Conservation (phyloP, 129 eudicot species). For the Escallonia rubra region DNA sequence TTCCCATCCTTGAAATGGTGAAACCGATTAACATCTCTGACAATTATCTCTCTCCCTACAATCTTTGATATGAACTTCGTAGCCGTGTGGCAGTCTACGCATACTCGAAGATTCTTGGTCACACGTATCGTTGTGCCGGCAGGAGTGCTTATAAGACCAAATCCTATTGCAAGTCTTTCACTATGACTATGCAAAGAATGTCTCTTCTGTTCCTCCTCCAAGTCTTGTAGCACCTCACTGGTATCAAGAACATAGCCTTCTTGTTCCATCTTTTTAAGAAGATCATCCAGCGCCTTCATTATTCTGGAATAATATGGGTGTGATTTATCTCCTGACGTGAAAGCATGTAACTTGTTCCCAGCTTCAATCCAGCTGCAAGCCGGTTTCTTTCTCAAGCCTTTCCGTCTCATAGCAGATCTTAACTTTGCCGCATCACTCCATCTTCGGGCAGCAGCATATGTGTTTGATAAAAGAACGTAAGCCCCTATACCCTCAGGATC, state of each 20-base stretch:
- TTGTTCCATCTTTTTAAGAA: conserved; percentile 31
- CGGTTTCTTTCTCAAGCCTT: conserved; percentile 49
- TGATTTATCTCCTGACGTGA: conserved; percentile 58
- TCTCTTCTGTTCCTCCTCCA: conserved; percentile 39
- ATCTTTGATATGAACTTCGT: conserved; percentile 33
- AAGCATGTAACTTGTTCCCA: conserved; percentile 51
- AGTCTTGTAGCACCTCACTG: conserved; percentile 36
- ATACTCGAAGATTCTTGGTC: conserved; percentile 39
- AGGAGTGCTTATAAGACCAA: conserved; percentile 34
- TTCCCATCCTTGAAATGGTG: conserved; percentile 45
- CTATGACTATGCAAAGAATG: conserved; percentile 18
- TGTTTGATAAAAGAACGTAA: conserved; percentile 53
- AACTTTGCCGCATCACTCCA: conserved; percentile 57
- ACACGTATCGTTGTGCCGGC: conserved; percentile 37
- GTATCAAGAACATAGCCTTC: conserved; percentile 41
- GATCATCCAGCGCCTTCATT: conserved; percentile 24
- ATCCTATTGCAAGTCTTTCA: conserved; percentile 35
- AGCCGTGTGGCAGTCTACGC: conserved; percentile 39
- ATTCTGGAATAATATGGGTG: conserved; percentile 42
- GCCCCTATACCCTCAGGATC: conserved; percentile 44
- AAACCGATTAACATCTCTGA: conserved; percentile 33
- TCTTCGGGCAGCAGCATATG: conserved; percentile 54
- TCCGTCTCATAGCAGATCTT: conserved; percentile 35
- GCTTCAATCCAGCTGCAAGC: conserved; percentile 85
- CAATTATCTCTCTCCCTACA: conserved; percentile 25